Evolutionary conservation across 192 early-diverging fungal genomes (phyloP), one percentile per base, ranked within the genome.

Genomic region (Backusella circina): DNA sequence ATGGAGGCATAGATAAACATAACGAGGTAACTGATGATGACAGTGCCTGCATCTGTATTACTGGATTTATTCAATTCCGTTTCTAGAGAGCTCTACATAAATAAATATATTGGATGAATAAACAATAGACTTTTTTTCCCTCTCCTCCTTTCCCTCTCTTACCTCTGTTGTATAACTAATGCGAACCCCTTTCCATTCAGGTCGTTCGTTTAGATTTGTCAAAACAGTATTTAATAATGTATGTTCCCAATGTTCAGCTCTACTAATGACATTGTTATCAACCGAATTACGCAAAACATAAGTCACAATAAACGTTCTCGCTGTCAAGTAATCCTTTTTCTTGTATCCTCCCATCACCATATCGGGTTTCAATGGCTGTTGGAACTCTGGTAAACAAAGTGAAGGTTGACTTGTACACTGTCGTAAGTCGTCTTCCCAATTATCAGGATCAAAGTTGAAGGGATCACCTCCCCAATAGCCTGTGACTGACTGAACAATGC

Each of bases 1-100:
- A 91, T 37, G 1, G 89, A 91, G 2, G 87, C 89, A 70, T 91
- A 91, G 4, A 88, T 64, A 67, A 91, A 89, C 90, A 91, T 91
- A 26, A 84, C 87, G 10, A 91, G 23, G 51, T 91, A 91, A 18
- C 84, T 86, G 41, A 91, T 71, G 3, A 84, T 67, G 1, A 91
- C 85, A 6, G 88, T 91, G 4, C 67, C 73, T 1, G 84, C 77
- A 75, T 91, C 90, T 1, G 90, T 88, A 47, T 89, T 88, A 26
- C 86, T 88, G 2, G 90, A 90, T 41, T 87, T 84, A 75, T 85
- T 88, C 26, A 91, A 75, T 64, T 91, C 90, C 31, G 74, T 83
- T 65, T 91, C 88, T 32, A 91, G 68, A 18, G 90, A 91, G 37
- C 78, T 82, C 83, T 84, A 74, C 15, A 18, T 71, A 26, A 38